phyloP scores from a whole-genome alignment of 2,329 filamentous ascomycete species.

The Cladophialophora chaetospira region DNA sequence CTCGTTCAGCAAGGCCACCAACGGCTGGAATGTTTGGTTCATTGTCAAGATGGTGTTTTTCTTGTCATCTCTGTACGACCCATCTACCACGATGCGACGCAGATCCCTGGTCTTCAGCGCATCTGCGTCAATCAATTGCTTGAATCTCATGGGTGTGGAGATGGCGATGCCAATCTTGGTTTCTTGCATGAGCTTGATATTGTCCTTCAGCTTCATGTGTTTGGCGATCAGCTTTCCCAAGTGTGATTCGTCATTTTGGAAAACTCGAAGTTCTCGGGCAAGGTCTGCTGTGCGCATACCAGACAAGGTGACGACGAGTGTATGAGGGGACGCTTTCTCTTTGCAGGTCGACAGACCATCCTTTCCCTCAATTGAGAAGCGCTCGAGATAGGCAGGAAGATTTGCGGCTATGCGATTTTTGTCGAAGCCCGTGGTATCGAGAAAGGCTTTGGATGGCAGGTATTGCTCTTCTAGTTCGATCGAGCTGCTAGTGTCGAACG shows the following conservation, averaged over 20 bases:
- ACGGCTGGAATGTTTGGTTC: constrained; percentile 83
- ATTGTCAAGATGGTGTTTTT: constrained; percentile 93
- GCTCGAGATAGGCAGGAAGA: constrained; percentile 76
- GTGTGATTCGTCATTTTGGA: constrained; percentile 59
- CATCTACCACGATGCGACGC: constrained; percentile 82
- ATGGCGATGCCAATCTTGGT: constrained; percentile 79
- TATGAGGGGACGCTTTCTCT: constrained; percentile 75
- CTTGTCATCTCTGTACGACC: constrained; percentile 91
- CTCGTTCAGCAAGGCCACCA: constrained; percentile 72
- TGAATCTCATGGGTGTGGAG: constrained; percentile 81
- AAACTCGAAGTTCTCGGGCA: constrained; percentile 50
- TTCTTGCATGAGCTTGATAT: constrained; percentile 72
- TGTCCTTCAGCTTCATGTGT: constrained; percentile 92
- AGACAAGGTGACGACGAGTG: constrained; percentile 81
- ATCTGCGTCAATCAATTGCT: constrained; percentile 81
- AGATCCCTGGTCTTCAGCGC: constrained; percentile 71
- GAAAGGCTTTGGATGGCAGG: constrained; percentile 75
- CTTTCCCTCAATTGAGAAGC: constrained; percentile 55
- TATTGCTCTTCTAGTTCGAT: constrained; percentile 83
- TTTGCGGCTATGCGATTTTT: constrained; percentile 69
- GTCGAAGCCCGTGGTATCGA: constrained; percentile 76
- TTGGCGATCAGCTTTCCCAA: constrained; percentile 96
- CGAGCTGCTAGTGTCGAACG: constrained; percentile 70
- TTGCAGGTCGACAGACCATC: constrained; percentile 66
- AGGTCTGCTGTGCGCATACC: constrained; percentile 85